phyloP scores from a whole-genome alignment of 2,329 filamentous ascomycete species.

The Diplodia sapinea region DNA sequence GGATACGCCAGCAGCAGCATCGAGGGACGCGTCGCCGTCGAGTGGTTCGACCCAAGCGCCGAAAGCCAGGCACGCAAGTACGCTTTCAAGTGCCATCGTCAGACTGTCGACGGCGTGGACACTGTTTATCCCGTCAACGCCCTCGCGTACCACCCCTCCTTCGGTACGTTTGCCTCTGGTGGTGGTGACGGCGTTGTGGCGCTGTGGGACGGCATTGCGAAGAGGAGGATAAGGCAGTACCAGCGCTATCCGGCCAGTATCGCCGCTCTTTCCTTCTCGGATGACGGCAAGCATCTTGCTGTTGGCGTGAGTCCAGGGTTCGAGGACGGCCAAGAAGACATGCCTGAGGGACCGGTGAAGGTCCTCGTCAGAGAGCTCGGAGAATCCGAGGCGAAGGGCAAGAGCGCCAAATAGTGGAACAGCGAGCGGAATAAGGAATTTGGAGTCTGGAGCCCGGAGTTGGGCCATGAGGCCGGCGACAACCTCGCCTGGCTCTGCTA shows the following conservation, averaged over 20 bases:
- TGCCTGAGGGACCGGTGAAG: conserved; percentile 72
- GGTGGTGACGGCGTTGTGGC: conserved; percentile 92
- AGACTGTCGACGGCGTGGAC: conserved; percentile 72
- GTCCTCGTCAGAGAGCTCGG: conserved; percentile 83
- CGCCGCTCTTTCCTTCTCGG: conserved; percentile 76
- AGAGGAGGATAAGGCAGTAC: conserved; percentile 88
- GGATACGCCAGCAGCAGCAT: conserved; percentile 93
- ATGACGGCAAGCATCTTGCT: conserved; percentile 77
- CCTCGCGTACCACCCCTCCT: conserved; percentile 81
- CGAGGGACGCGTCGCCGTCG: conserved; percentile 92
- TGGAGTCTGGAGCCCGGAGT: conserved; percentile 23
- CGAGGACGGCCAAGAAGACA: conserved; percentile 84
- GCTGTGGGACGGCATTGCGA: conserved; percentile 89
- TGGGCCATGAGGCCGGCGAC: conserved; percentile 2
- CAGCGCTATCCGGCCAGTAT: conserved; percentile 82
- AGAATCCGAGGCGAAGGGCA: conserved; percentile 87
- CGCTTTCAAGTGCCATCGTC: conserved; percentile 97
- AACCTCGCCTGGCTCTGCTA: neutral
- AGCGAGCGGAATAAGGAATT: neutral
- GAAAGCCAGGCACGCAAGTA: conserved; percentile 93
- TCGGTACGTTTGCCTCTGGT: conserved; percentile 85
- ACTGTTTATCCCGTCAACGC: conserved; percentile 92
- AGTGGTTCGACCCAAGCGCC: conserved; percentile 92
- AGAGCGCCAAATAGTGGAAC: conserved; percentile 65
- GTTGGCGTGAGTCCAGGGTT: conserved; percentile 85